Conservation (phyloP, 1,139 yeast genomes). For the Casaregolazyma lundiana region DNA sequence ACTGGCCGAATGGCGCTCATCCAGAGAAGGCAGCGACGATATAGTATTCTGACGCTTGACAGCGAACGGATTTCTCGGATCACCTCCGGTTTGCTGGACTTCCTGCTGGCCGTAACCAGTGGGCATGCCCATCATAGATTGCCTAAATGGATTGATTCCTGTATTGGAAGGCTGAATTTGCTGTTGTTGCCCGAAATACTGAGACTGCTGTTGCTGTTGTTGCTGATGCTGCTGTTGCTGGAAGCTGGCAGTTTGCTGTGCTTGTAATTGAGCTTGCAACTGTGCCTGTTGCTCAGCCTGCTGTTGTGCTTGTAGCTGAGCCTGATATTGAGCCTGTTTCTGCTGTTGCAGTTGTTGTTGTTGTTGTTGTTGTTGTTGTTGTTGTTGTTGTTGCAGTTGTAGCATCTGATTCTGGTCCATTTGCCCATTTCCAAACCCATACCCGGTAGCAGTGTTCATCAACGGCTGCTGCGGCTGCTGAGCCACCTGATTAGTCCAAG, state of each 20-base stretch:
- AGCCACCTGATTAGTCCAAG: slow-evolving; percentile 19
- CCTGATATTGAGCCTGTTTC: slow-evolving; percentile 16
- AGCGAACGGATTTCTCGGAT: slow-evolving; percentile 22
- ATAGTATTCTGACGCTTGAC: slow-evolving; percentile 28
- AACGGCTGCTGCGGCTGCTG: slow-evolving; percentile 17
- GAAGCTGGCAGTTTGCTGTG: slow-evolving; percentile 13
- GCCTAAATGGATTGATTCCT: slow-evolving; percentile 12
- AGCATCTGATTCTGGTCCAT: slow-evolving; percentile 19
- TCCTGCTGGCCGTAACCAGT: slow-evolving; percentile 3
- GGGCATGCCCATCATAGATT: slow-evolving; percentile 3
- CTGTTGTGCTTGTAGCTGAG: slow-evolving; percentile 15
- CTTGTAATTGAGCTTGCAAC: slow-evolving; percentile 13
- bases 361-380: slow-evolving; percentile 12
- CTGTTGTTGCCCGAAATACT: slow-evolving; percentile 17
- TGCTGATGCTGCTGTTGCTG: slow-evolving; percentile 17
- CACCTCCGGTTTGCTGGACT: neutral
- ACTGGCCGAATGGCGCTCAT: slow-evolving; percentile 2
- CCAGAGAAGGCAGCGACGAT: slow-evolving; percentile 12
- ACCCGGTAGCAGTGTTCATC: slow-evolving; percentile 13
- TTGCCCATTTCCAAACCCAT: slow-evolving; percentile 10
- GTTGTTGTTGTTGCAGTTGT: slow-evolving; percentile 15
- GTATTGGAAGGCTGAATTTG: slow-evolving; percentile 15
- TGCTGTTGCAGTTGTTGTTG: slow-evolving; percentile 18
- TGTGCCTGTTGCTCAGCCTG: slow-evolving; percentile 19
- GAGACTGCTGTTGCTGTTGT: slow-evolving; percentile 14